A percentile compares a stretch with the other conserved stretches of the same genome.
Evolutionary conservation across 2,329 filamentous ascomycete genomes (phyloP).

Genomic region (Nannizziopsis arthrosporioides): DNA sequence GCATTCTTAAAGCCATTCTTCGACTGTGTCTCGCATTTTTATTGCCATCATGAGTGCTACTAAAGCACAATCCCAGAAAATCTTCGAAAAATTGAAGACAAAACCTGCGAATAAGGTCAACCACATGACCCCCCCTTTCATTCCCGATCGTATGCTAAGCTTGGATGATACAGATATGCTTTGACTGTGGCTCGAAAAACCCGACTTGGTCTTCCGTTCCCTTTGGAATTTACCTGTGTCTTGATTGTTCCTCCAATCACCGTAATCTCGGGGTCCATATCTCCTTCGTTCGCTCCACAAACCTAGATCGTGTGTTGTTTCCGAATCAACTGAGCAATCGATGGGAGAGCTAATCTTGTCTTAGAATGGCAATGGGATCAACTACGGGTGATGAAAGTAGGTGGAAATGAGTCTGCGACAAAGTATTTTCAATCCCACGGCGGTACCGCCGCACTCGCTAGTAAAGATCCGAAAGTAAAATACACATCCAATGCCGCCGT

Average conservation of each 20-base stretch:
- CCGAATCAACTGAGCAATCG: constrained; percentile 1
- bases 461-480: constrained; percentile 94
- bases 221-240: constrained; percentile 92
- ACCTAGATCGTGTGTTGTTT: constrained; percentile 76
- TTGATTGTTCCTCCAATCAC: constrained; percentile 95
- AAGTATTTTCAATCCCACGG: constrained; percentile 98
- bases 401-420: constrained; percentile 93
- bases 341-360: constrained; percentile 17
- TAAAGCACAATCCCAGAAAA: constrained; percentile 89
- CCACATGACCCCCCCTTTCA: constrained; percentile 8
- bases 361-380: constrained; percentile 98
- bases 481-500: constrained; percentile 86
- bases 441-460: constrained; percentile 81
- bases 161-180: constrained; percentile 60
- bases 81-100: constrained; percentile 93
- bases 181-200: constrained; percentile 95
- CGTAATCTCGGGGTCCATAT: constrained; percentile 97
- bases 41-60: constrained; percentile 53
- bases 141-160: constrained; percentile 16
- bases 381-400: constrained; percentile 92
- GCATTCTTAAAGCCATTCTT: constrained; percentile 2
- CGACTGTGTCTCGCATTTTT: constrained; percentile 1
- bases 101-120: constrained; percentile 89
- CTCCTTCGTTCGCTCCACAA: constrained; percentile 95
- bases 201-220: constrained; percentile 97